Conservation (phyloP, 1,284 basidiomycete species). For the Ceratobasidium sp. region DNA sequence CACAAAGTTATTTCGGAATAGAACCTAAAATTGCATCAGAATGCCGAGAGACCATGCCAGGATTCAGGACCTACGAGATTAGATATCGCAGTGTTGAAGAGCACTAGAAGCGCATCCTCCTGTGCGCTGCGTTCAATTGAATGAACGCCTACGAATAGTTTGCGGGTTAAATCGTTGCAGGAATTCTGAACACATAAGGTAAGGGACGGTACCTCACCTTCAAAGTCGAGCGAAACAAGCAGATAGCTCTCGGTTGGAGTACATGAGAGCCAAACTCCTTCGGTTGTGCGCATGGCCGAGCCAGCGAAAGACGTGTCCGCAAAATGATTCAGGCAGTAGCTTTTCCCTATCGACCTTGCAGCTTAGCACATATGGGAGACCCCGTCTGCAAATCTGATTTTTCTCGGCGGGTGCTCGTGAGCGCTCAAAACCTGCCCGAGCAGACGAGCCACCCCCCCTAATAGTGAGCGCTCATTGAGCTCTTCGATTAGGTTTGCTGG, state of each 20-base stretch:
- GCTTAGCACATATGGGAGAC: neutral
- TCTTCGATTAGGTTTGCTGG: no score
- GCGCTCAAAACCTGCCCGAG: no score
- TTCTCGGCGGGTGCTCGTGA: no score
- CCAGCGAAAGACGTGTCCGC: constrained; percentile 75
- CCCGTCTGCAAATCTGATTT: constrained; percentile 50
- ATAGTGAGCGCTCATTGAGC: no score
- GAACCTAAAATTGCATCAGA: constrained; percentile 54
- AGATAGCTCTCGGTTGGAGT: constrained; percentile 70
- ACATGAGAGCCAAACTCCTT: constrained; percentile 71
- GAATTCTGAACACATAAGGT: neutral
- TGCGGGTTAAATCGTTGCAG: neutral
- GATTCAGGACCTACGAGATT: constrained; percentile 59
- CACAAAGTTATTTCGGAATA: constrained; percentile 60
- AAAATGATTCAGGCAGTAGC: constrained; percentile 72
- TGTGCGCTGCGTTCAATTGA: constrained; percentile 73
- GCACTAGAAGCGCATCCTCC: constrained; percentile 71
- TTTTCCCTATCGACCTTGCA: constrained; percentile 37
- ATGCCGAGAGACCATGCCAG: neutral
- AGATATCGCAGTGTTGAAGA: constrained; percentile 75
- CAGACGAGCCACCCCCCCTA: no score
- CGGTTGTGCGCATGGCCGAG: constrained; percentile 74
- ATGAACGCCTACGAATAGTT: constrained; percentile 65
- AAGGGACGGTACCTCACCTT: constrained; percentile 59
- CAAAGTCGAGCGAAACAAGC: constrained; percentile 74